These are phyloP conservation scores for Leptographium flavum DNA, from an alignment of 2,329 filamentous ascomycete species.

Conservation along the genomic window DNA sequence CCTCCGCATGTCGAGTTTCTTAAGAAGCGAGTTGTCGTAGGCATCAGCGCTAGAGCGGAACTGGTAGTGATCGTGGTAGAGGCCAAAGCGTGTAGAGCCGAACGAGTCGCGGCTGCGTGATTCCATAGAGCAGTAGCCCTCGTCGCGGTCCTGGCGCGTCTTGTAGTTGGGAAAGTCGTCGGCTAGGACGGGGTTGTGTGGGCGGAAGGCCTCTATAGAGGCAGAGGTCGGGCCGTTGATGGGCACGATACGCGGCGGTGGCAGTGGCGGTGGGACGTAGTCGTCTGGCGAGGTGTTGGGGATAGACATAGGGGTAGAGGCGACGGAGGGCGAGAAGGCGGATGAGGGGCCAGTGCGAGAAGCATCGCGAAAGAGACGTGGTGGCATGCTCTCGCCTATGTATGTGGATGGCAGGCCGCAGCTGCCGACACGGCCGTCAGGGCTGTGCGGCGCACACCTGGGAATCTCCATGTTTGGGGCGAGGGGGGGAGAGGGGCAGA, in stretches of 20 bases:
- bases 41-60: constrained; percentile 31
- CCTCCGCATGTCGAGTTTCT: constrained; percentile 37
- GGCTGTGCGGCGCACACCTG: constrained; percentile 5
- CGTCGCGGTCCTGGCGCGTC: constrained; percentile 11
- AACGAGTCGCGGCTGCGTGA: constrained; percentile 7
- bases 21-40: constrained; percentile 36
- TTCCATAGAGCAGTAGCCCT: constrained; percentile 13
- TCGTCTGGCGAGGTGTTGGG: constrained; percentile 18
- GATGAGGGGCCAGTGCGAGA: constrained; percentile 7
- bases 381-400: constrained; percentile 10
- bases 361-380: constrained; percentile 4
- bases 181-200: constrained; percentile 6
- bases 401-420: constrained; percentile 12
- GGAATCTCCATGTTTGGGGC: constrained; percentile 14
- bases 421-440: background rate
- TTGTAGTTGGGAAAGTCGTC: constrained; percentile 12
- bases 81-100: constrained; percentile 26
- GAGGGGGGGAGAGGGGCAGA: background rate
- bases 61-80: constrained; percentile 34
- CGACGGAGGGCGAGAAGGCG: constrained; percentile 17
- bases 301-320: constrained; percentile 22
- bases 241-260: constrained; percentile 20
- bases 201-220: constrained; percentile 8
- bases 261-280: constrained; percentile 22
- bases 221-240: constrained; percentile 13